Percentiles rank a stretch among this genome's conserved stretches.
phyloP scores from a whole-genome alignment of 495 filamentous ascomycete species.

The Talaromyces nanjingensis region DNA sequence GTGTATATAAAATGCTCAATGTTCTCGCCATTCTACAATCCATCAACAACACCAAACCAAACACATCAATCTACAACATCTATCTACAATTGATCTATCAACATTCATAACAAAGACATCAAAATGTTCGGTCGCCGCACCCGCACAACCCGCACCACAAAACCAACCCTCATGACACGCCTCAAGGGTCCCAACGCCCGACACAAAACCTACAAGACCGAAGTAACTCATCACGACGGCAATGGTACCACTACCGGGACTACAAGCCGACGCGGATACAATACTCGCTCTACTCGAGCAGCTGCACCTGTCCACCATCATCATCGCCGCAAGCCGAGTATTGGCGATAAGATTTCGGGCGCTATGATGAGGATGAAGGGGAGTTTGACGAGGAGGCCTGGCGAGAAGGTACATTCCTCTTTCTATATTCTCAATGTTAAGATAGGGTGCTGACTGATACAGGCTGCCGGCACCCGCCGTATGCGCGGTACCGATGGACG shows the following conservation, averaged over 20 bases:
- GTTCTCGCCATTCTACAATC: not conserved
- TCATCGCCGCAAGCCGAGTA: slow-evolving; percentile 46
- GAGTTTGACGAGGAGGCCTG: slow-evolving; percentile 52
- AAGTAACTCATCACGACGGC: not conserved
- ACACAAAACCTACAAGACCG: slow-evolving; percentile 23
- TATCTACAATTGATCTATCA: not conserved
- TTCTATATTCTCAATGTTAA: not conserved
- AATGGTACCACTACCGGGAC: not conserved
- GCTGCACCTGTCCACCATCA: slow-evolving; percentile 42
- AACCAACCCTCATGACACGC: slow-evolving; percentile 37
- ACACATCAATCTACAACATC: not conserved
- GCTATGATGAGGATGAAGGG: slow-evolving; percentile 62
- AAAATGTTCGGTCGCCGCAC: slow-evolving; percentile 24
- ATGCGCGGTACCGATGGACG: slow-evolving; percentile 69
- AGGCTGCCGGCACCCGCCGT: slow-evolving; percentile 64
- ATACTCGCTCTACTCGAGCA: slow-evolving; percentile 14
- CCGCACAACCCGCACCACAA: slow-evolving; percentile 31
- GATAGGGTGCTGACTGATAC: not conserved
- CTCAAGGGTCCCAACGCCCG: slow-evolving; percentile 22
- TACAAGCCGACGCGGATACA: not conserved
- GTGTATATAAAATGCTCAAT: not conserved
- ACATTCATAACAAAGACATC: no score
- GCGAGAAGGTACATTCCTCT: slow-evolving; percentile 46
- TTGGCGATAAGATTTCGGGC: slow-evolving; percentile 65
- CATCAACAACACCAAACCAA: not conserved